Evolutionary conservation across 805 yeast genomes (phyloP), one percentile per base, ranked within the genome.

Genomic region (Kodamaea leandrae): DNA sequence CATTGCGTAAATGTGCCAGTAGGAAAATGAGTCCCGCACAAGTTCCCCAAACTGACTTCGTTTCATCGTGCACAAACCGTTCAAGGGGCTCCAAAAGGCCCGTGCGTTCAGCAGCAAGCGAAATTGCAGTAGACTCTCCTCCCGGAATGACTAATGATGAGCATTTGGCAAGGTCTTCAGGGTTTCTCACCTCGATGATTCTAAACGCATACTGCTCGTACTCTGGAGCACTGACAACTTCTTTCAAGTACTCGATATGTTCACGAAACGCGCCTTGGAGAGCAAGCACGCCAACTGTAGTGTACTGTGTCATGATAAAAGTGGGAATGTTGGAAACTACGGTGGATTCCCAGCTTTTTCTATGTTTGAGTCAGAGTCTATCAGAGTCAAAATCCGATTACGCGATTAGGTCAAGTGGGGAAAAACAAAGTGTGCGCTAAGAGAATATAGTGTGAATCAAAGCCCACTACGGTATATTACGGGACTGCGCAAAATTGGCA

Each of bases 1-100:
- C 82, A 52, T 77, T 73, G 12, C 70, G 63, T 26, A 82, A 65
- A 35, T 71, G 67, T 41, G 72, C 66, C 6, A 89, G 74, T 17
- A 86, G 64, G 48, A 84, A 71, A 38, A 86, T 85, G 50, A 86
- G 64, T 2, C 95, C 95, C 2, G 95, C 95, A 60, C 95, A 86
- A 1, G 95, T 86, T 0, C 95, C 95, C 95, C 95, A 86, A 9
- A 79, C 74, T 1, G 86, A 80, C 45, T 74, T 76, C 9, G 44
- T 36, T 15, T 64, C 62, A 6, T 72, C 63, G 36, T 72, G 67
- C 17, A 80, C 77, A 56, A 75, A 78, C 9, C 64, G 55, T 29
- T 69, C 60, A 41, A 85, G 62, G 2, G 84, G 83, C 18, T 71
- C 68, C 14, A 81, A 61, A 51, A 85, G 54, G 1, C 77, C 75